These are phyloP conservation scores for Trichoderma koningii DNA, from an alignment of 2,329 filamentous ascomycete genomes.

Conservation along the genomic window DNA sequence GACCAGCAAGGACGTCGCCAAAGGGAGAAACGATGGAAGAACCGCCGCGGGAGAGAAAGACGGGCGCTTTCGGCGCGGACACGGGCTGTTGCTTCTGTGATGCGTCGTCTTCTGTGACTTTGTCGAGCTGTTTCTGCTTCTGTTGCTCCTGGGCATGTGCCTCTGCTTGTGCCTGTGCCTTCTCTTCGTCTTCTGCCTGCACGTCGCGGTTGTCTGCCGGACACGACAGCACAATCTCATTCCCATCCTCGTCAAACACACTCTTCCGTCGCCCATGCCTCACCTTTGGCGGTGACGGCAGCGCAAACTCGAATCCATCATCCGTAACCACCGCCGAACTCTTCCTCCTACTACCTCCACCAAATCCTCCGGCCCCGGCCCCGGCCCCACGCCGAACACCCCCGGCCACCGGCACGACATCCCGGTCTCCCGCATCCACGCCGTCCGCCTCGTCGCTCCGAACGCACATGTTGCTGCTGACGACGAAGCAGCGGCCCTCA, in stretches of 20 bases:
- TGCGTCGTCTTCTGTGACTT: not conserved
- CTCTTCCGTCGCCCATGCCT: conserved; percentile 42
- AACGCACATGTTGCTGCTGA: conserved; percentile 83
- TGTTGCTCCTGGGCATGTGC: not conserved
- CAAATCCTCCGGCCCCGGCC: not conserved
- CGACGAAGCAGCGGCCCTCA: conserved; percentile 82
- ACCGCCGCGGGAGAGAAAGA: conserved; percentile 71
- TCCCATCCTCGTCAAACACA: conserved; percentile 55
- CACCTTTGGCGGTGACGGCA: conserved; percentile 42
- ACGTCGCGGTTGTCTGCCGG: conserved; percentile 29
- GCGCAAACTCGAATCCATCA: conserved; percentile 51
- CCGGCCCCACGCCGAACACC: conserved; percentile 12
- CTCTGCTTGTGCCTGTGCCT: not conserved
- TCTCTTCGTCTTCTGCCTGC: not conserved
- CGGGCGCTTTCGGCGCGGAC: not conserved
- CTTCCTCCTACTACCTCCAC: conserved; percentile 30
- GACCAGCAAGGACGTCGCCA: conserved; percentile 77
- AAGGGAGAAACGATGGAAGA: conserved; percentile 79
- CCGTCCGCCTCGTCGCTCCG: not conserved
- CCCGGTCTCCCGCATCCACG: not conserved
- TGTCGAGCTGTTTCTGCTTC: not conserved
- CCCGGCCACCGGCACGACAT: conserved; percentile 6
- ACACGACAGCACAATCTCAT: conserved; percentile 54
- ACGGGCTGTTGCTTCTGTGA: not conserved
- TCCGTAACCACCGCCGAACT: conserved; percentile 49